Evolutionary conservation across 1,284 basidiomycete genomes (phyloP).

Genomic region (Leccinum colubrinum): DNA sequence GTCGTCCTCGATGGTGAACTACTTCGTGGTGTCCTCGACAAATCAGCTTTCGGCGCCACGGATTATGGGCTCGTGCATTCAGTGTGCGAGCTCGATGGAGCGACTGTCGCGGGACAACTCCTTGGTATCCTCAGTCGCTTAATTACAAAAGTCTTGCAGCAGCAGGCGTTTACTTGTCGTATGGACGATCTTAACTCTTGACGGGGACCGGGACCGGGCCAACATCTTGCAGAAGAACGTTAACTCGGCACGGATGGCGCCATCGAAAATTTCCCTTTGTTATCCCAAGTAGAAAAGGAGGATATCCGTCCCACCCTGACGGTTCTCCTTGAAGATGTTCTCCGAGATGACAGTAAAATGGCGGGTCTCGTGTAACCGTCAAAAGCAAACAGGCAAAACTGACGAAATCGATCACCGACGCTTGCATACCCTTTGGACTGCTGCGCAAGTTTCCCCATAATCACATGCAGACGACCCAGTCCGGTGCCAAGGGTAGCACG

Average conservation of each 20-base stretch:
- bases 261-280: conserved; percentile 84
- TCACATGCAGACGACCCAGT: conserved; percentile 99
- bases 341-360: conserved; percentile 98
- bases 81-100: conserved; percentile 97
- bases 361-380: conserved; percentile 86
- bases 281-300: conserved; percentile 46
- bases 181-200: conserved; percentile 95
- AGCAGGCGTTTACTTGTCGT: conserved; percentile 96
- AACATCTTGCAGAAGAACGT: conserved; percentile 70
- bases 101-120: conserved; percentile 86
- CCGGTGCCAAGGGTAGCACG: conserved; percentile 96
- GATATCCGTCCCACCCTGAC: conserved; percentile 55
- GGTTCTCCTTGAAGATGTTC: conserved; percentile 84
- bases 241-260: conserved; percentile 84
- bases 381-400: conserved; percentile 81
- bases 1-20: conserved; percentile 94
- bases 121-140: conserved; percentile 92
- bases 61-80: conserved; percentile 98
- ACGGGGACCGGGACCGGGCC: conserved; percentile 74
- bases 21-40: conserved; percentile 92
- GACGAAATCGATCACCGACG: conserved; percentile 87
- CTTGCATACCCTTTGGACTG: conserved; percentile 88
- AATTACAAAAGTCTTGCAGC: conserved; percentile 97
- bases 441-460: conserved; percentile 95
- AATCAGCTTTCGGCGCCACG: conserved; percentile 95